Evolutionary conservation across 1,284 basidiomycete species (phyloP), one percentile per base, ranked within the genome.

Genomic region (Malassezia caprae): DNA sequence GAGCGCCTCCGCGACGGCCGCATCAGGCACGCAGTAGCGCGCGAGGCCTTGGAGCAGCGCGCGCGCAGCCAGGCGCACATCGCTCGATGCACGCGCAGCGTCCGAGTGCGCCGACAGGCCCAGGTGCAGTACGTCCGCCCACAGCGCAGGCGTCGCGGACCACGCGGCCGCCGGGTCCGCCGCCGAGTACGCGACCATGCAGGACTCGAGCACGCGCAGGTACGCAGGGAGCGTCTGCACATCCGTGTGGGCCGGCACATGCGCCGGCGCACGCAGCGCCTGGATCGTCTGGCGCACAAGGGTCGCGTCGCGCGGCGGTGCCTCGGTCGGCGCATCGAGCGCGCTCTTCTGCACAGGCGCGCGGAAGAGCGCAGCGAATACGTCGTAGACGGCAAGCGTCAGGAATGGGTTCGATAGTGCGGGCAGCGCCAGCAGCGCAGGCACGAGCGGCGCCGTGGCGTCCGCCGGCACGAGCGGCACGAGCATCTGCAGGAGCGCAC

Each of bases 351-450:
- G 27, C 6, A 7, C 17, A 3, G 68, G 37, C 58, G 61, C 40
- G 53, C 63, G 11, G 61, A 72, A 69, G 54, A 74, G 60, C n/a
- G 64, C 63, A 11, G 66, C 61, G 43, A 74, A 74, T 30, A 70
- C 68, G 21, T 72, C 70, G 52, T 71, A 69, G 11, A 68, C 65
- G 40, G 68, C 64, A 12, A 69, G 59, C 0, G 69, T 68, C 27
- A 74, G 52, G 59, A 70, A 74, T 4, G 72, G 68, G 31, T 74
- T 69, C 41, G 68, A 64, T 4, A 72, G 59, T 3, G 63, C 62
- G 4, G 69, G 67, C 32, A 74, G 50, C 17, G 64, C 63, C 0
- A 74, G 53, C 15, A 74, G 59, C 26, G 56, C 60, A 15, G 51
- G 58, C 12, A 48, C 47, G 2, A 68, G 53, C 8, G 63, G 51